phyloP scores from a whole-genome alignment of 2,329 filamentous ascomycete species.

The Stylonectria norvegica region DNA sequence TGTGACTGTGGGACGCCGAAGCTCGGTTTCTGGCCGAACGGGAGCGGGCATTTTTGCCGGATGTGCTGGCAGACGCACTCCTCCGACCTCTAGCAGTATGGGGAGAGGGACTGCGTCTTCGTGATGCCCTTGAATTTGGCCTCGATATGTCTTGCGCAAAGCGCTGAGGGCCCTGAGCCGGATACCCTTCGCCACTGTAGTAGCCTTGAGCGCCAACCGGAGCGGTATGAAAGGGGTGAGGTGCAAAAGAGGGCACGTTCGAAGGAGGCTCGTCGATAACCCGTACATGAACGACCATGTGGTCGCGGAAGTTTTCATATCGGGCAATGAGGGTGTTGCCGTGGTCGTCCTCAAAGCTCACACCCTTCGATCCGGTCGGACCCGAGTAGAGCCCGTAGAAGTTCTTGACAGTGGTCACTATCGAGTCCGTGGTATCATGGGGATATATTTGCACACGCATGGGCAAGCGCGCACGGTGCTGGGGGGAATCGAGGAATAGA shows the following conservation, averaged over 20 bases:
- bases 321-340: conserved; percentile 90
- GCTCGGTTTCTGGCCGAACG: conserved; percentile 68
- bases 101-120: conserved; percentile 76
- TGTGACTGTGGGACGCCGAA: conserved; percentile 39
- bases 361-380: conserved; percentile 65
- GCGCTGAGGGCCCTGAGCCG: conserved; percentile 45
- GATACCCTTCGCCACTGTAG: conserved; percentile 53
- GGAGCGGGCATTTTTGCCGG: conserved; percentile 63
- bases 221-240: conserved; percentile 51
- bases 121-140: conserved; percentile 66
- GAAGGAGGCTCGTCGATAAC: conserved; percentile 63
- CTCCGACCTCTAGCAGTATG: conserved; percentile 65
- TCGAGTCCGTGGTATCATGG: conserved; percentile 95
- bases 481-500: conserved; percentile 63
- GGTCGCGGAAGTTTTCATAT: conserved; percentile 91
- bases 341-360: conserved; percentile 90
- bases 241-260: conserved; percentile 45
- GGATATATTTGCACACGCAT: conserved; percentile 88
- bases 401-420: conserved; percentile 97
- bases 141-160: conserved; percentile 62
- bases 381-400: conserved; percentile 94
- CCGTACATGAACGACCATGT: conserved; percentile 91
- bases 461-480: conserved; percentile 71
- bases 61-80: conserved; percentile 67
- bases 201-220: conserved; percentile 49